A percentile compares a stretch with the other conserved stretches of the same genome.
These are phyloP conservation scores for Lasiosphaeria hispida DNA, from an alignment of 495 filamentous ascomycete species.

Conservation along the genomic window DNA sequence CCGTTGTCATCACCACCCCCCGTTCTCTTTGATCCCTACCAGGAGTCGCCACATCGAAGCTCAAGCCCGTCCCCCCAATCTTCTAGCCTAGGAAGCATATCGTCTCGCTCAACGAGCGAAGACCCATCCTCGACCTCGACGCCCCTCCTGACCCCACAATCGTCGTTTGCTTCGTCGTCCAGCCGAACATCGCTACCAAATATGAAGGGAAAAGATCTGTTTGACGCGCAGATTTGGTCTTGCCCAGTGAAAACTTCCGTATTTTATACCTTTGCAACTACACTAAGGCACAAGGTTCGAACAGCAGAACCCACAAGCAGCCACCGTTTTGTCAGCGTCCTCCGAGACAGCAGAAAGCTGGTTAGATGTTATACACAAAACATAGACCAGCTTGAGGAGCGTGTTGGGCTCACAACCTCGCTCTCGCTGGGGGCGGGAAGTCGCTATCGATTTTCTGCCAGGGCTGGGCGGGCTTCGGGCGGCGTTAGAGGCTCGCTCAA, in stretches of 20 bases:
- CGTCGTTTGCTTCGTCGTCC: constrained; percentile 31
- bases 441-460: constrained; percentile 42
- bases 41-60: constrained; percentile 24
- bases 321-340: constrained; percentile 60
- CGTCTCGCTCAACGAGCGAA: constrained; percentile 37
- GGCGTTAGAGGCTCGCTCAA: constrained; percentile 12
- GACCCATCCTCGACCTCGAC: constrained; percentile 37
- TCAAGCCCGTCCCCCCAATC: constrained; percentile 29
- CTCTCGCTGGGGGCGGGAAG: constrained; percentile 56
- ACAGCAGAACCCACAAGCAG: constrained; percentile 53
- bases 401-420: constrained; percentile 56
- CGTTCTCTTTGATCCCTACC: constrained; percentile 43
- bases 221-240: constrained; percentile 63
- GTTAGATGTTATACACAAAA: constrained; percentile 71
- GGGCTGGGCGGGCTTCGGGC: constrained; percentile 19
- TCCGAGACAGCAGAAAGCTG: constrained; percentile 60
- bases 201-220: constrained; percentile 65
- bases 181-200: constrained; percentile 42
- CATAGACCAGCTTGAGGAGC: constrained; percentile 66
- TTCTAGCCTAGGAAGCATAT: constrained; percentile 18
- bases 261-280: constrained; percentile 67
- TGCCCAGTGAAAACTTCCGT: constrained; percentile 60
- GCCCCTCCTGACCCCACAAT: constrained; percentile 41
- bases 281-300: constrained; percentile 56
- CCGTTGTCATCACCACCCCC: constrained; percentile 48